Percentiles rank a stretch among this genome's conserved stretches.
phyloP scores from a whole-genome alignment of 352 stramenopile species.

The Peronospora farinosa region DNA sequence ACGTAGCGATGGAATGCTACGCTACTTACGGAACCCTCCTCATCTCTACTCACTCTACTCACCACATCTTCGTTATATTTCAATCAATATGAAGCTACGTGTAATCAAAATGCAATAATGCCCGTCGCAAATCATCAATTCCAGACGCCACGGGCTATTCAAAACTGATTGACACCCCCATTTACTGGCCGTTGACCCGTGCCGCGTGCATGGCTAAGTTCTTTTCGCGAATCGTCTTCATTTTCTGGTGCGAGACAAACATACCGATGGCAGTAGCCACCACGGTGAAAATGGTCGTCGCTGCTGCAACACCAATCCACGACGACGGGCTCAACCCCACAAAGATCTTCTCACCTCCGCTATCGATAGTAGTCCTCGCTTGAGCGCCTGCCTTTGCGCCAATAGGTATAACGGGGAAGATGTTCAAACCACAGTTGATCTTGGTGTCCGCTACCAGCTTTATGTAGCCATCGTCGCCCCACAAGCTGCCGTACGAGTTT shows the following conservation, averaged over 20 bases:
- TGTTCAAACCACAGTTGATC: constrained; percentile 71
- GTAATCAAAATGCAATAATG: not conserved
- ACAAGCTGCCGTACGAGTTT: constrained; percentile 71
- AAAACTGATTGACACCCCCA: constrained; percentile 5
- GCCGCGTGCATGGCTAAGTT: constrained; percentile 36
- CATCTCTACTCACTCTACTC: too few species aligned
- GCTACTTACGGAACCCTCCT: too few species aligned
- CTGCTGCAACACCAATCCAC: constrained; percentile 57
- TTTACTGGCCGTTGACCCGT: constrained; percentile 18
- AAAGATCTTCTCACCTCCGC: constrained; percentile 57
- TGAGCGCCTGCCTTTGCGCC: constrained; percentile 45
- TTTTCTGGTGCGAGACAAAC: constrained; percentile 35
- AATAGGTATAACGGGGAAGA: constrained; percentile 65
- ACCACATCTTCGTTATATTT: constrained; percentile 5
- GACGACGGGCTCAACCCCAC: constrained; percentile 40
- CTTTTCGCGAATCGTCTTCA: constrained; percentile 45
- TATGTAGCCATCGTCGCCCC: constrained; percentile 62
- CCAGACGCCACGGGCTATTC: not conserved
- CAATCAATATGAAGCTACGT: constrained; percentile 1
- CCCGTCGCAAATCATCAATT: not conserved
- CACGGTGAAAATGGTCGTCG: constrained; percentile 45
- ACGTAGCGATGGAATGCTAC: too few species aligned
- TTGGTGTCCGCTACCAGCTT: constrained; percentile 60
- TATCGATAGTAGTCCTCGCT: constrained; percentile 42
- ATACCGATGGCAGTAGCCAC: constrained; percentile 47